A percentile compares a stretch with the other conserved stretches of the same genome.
phyloP scores from a whole-genome alignment of 768 basidiomycete species.

The Neoboletus magnificus region DNA sequence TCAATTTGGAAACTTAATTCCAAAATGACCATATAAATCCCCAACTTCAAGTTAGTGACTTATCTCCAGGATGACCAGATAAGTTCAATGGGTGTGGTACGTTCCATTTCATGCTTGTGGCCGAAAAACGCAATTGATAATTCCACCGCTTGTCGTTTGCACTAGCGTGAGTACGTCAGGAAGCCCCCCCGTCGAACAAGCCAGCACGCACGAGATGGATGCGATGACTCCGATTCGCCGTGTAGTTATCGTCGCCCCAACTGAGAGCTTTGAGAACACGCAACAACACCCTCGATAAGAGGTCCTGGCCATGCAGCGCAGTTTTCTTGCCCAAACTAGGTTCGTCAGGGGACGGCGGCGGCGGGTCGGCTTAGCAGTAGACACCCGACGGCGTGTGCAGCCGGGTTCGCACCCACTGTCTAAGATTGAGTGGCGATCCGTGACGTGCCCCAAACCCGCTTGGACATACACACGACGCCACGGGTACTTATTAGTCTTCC shows the following conservation, averaged over 20 bases:
- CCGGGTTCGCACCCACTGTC: background rate
- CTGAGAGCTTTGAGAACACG: background rate
- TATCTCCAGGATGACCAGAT: too few relatives aligned
- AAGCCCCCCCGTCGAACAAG: background rate
- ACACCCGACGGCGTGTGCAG: background rate
- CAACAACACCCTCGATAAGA: background rate
- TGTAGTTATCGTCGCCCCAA: background rate
- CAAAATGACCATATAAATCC: too few relatives aligned
- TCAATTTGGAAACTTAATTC: too few relatives aligned
- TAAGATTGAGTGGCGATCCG: background rate
- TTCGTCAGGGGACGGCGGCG: background rate
- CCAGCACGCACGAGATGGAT: background rate
- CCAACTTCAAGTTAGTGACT: too few relatives aligned
- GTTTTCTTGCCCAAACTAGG: background rate
- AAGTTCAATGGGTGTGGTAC: too few relatives aligned
- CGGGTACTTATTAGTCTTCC: background rate
- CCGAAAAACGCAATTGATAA: background rate
- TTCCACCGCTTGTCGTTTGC: background rate
- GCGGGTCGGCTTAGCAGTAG: background rate
- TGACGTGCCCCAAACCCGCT: too few relatives aligned
- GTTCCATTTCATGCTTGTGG: background rate
- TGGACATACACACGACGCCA: background rate
- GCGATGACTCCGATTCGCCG: background rate
- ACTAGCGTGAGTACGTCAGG: background rate
- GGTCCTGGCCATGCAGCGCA: background rate